Conservation (phyloP, 805 yeast species). For the Cyberlindnera galapagoensis region DNA sequence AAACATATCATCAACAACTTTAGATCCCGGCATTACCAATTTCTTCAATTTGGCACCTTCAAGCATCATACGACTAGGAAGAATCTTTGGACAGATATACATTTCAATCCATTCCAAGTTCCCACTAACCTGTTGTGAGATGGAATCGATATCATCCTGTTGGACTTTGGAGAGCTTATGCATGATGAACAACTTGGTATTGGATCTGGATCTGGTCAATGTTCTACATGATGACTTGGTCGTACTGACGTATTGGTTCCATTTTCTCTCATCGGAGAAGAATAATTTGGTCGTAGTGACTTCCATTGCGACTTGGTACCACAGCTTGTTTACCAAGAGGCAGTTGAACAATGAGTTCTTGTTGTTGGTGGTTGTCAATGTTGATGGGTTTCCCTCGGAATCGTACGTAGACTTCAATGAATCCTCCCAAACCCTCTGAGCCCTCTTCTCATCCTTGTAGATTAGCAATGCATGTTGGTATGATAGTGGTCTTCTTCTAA, state of each 20-base stretch:
- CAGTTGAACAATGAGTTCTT: conserved; percentile 47
- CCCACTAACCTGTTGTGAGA: conserved; percentile 39
- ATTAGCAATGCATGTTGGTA: conserved; percentile 62
- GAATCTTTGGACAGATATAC: conserved; percentile 70
- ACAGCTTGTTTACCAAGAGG: conserved; percentile 59
- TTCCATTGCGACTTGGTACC: conserved; percentile 51
- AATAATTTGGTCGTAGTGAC: conserved; percentile 49
- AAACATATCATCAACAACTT: conserved; percentile 52
- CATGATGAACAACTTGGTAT: conserved; percentile 47
- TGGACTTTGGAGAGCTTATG: conserved; percentile 55
- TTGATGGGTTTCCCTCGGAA: conserved; percentile 18
- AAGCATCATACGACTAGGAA: conserved; percentile 48
- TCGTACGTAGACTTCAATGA: conserved; percentile 12
- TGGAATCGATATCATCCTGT: conserved; percentile 47
- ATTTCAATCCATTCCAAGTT: conserved; percentile 65
- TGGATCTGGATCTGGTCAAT: conserved; percentile 20
- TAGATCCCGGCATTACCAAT: conserved; percentile 64
- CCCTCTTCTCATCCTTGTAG: conserved; percentile 47
- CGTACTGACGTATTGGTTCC: conserved; percentile 32
- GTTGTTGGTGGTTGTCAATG: conserved; percentile 7
- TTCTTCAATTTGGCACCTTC: conserved; percentile 33
- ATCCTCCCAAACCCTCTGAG: conserved; percentile 38
- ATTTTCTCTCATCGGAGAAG: conserved; percentile 43
- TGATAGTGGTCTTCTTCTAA: conserved; percentile 63
- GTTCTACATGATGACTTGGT: conserved; percentile 7